Evolutionary conservation across 2,329 filamentous ascomycete genomes (phyloP).

Genomic region (Colletotrichum sp.): DNA sequence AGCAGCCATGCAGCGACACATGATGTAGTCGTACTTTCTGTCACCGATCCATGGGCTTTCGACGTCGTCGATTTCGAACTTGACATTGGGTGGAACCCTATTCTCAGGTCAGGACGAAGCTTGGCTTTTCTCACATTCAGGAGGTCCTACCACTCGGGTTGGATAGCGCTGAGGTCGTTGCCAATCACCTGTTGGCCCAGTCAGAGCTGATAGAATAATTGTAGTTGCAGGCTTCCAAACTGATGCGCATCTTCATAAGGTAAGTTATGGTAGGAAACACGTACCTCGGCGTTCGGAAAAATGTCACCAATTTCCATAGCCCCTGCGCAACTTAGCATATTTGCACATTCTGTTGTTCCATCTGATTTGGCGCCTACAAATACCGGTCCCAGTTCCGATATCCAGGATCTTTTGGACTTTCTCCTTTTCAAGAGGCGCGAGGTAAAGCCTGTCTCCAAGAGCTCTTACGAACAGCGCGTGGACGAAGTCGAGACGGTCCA

Average conservation of each 20-base stretch:
- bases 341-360: neutral
- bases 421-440: neutral
- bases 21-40: constrained; percentile 38
- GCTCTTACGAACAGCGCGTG: neutral
- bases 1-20: constrained; percentile 36
- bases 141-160: constrained; percentile 27
- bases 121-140: neutral
- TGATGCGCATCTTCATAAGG: no score
- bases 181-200: constrained; percentile 25
- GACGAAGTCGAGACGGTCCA: neutral
- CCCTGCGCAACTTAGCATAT: neutral
- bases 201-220: constrained; percentile 33
- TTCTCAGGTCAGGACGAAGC: neutral
- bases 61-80: constrained; percentile 40
- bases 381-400: constrained; percentile 61
- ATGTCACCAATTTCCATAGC: constrained; percentile 45
- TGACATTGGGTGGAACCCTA: constrained; percentile 35
- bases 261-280: neutral
- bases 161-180: constrained; percentile 34
- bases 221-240: neutral
- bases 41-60: constrained; percentile 30
- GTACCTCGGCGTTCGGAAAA: neutral
- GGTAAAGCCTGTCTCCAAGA: neutral
- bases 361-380: neutral
- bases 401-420: constrained; percentile 51